Evolutionary conservation across 768 basidiomycete genomes (phyloP), one percentile per base, ranked within the genome.

Genomic region (Lyophyllum semitale): DNA sequence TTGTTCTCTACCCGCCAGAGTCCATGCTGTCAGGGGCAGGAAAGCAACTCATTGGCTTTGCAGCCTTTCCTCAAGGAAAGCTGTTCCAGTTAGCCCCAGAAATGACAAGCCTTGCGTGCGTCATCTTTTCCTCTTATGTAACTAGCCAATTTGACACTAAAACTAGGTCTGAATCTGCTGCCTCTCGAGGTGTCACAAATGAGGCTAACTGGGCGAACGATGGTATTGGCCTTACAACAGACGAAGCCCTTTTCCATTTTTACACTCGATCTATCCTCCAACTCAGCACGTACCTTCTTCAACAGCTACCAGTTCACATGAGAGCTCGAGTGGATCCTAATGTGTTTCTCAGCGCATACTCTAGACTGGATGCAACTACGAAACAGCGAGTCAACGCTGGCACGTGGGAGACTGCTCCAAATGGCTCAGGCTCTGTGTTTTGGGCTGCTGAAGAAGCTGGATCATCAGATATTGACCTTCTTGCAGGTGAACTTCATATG

Each of bases 1-100:
- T 22, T 2, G 47, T 56, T 9, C 50, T 57, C 26, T 61, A 61
- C 30, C 57, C 57, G 9, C 57, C 57, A 23, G 15, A 48, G 17
- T 51, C 57, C 8, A 55, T 58, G 53, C 49, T 62, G 7, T 48
- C 53, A 18, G 51, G 48, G 15, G 49, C 57, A 5, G 50, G 44
- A 20, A 48, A 40, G 18, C 42, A 32, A 9, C 6, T 20, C 9
- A 20, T 41, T 35, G 55, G 49, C 17, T 42, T 48, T 8, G 45
- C 11, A 3, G 29, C 35, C 3, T 29, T 48, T 2, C 46, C 45
- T 9, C 27, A 48, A 20, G 23, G 26, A 12, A 49, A 52, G 7
- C 38, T 52, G 1, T 53, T 57, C 20, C n/a, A 50, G 1, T 2
- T 57, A 8, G 18, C 56, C 26, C 56, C 56, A 26, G 51, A 53